Conservation (phyloP, 2,329 filamentous ascomycete species). For the Didymella arachidicola region DNA sequence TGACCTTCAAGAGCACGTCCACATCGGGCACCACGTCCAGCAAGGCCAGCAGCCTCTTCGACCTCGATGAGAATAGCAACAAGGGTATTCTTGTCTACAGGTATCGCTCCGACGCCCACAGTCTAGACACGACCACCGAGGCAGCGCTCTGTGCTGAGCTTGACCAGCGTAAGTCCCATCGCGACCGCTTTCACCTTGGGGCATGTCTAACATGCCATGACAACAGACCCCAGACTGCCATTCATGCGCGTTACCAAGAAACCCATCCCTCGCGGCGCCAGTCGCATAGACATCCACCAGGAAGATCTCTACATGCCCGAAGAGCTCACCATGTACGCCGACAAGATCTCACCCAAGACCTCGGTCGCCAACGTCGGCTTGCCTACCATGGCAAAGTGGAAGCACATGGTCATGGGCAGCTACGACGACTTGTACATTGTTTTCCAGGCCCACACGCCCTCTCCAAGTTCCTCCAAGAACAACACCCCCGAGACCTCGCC, state of each 20-base stretch:
- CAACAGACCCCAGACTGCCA: slow-evolving; percentile 50
- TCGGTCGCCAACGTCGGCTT: slow-evolving; percentile 58
- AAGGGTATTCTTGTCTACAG: slow-evolving; percentile 57
- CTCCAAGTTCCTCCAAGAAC: slow-evolving; percentile 48
- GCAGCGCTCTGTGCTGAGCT: slow-evolving; percentile 53
- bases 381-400: slow-evolving; percentile 56
- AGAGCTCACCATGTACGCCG: slow-evolving; percentile 49
- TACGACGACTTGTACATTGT: slow-evolving; percentile 61
- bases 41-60: slow-evolving; percentile 53
- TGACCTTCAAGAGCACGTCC: slow-evolving; percentile 56
- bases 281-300: slow-evolving; percentile 55
- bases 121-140: slow-evolving; percentile 54
- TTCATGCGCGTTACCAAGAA: slow-evolving; percentile 57
- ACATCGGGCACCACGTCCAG: slow-evolving; percentile 49
- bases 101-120: slow-evolving; percentile 52
- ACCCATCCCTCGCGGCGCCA: slow-evolving; percentile 56
- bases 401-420: slow-evolving; percentile 55
- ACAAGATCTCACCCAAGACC: slow-evolving; percentile 57
- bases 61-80: slow-evolving; percentile 54
- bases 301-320: slow-evolving; percentile 53
- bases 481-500: slow-evolving; percentile 50
- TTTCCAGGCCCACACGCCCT: slow-evolving; percentile 49
- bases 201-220: slow-evolving; percentile 29
- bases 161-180: slow-evolving; percentile 44
- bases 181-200: not conserved